Evolutionary conservation across 129 eudicot genomes (phyloP).

Genomic region (Artemisia annua): DNA sequence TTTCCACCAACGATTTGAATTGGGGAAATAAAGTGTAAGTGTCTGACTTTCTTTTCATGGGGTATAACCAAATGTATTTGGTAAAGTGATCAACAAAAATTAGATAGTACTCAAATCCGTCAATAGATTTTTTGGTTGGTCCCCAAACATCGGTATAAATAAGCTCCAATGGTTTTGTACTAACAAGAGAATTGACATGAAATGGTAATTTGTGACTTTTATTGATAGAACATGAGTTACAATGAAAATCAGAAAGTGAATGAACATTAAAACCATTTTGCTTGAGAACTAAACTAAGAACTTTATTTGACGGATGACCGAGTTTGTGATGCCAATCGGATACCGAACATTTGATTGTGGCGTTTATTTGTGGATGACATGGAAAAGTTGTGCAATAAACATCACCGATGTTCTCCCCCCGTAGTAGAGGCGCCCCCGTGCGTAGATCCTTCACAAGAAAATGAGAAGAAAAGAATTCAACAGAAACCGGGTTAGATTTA

Average conservation of each 20-base stretch:
- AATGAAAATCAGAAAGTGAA: background rate
- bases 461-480: background rate
- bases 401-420: conserved; percentile 4
- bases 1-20: too few relatives aligned
- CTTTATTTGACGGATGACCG: background rate
- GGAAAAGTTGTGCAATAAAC: background rate
- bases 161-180: too few relatives aligned
- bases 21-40: too few relatives aligned
- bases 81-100: too few relatives aligned
- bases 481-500: background rate
- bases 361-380: background rate
- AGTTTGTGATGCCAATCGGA: background rate
- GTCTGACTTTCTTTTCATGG: too few relatives aligned
- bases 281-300: background rate
- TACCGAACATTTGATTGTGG: background rate
- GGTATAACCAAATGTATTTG: too few relatives aligned
- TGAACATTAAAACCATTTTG: background rate
- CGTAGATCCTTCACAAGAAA: background rate
- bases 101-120: too few relatives aligned
- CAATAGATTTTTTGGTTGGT: too few relatives aligned
- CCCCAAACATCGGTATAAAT: too few relatives aligned
- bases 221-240: background rate
- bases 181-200: background rate
- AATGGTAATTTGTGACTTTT: conserved; percentile 1
- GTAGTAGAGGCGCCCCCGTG: background rate